Base-by-base conservation (phyloP, 441 rosid species). In the Adansonia grandidieri region DNA sequence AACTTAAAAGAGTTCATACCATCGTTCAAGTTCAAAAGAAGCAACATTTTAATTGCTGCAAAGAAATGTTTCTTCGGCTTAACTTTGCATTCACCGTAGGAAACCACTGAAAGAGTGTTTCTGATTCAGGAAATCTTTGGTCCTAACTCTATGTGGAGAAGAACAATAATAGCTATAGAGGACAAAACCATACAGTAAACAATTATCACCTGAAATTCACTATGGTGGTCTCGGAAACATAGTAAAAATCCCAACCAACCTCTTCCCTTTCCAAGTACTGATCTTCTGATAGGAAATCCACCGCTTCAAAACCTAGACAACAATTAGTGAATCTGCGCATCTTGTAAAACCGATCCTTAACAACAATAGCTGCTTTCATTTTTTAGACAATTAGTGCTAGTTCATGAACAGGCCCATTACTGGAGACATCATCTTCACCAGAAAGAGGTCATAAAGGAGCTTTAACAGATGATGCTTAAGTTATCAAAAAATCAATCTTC, bases 371-470 rank as follows among this genome's bases (percentile, higher is more conserved):
- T 50, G 85, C 88, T 86, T 91, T 91, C 98, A 95, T 93, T 84
- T 91, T 95, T 62, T 73, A 83, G 32, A 89, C 96, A 78, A 93
- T 84, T 72, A 91, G 82, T 70, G 96, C 95, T 63, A 93, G 86
- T 83, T 93, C 98, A 83, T 95, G 97, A 40, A 91, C 65, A 76
- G 88, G 75, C 76, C 92, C 97, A 64, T 86, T 83, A 80, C 82
- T 81, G 14, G 92, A 86, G 47, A 80, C 80, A 75, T 93, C 97
- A 82, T 92, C 98, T 87, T 95, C 97, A 45, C 97, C 98, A 60
- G 97, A 93, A 71, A 93, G 88, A 62, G 98, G 97, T 0, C 92
- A 94, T 28, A 91, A 42, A 80, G 97, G 98, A 83, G 96, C 93
- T 88, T 87, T 92, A 22, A 66, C 71, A 2, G 90, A 66, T 9